Percentiles rank a stretch among this genome's conserved stretches.
Conservation (phyloP, 169 alveolate genomes). For the Eimeria mitis region DNA sequence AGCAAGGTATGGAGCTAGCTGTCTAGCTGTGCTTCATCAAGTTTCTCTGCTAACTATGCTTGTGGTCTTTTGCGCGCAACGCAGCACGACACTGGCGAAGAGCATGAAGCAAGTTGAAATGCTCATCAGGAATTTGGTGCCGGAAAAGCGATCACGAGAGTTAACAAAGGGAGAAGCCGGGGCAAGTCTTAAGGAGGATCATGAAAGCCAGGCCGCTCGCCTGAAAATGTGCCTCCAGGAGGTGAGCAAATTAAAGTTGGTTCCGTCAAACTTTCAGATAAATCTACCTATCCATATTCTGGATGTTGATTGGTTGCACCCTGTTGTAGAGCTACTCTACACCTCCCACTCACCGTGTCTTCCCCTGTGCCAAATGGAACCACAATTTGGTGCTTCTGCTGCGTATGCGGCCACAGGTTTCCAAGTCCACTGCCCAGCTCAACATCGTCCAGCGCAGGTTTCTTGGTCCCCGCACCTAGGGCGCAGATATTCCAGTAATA, state of each 20-base stretch:
- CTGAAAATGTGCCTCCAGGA: constrained; percentile 47
- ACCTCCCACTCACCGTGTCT: neutral
- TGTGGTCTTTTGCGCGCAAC: neutral
- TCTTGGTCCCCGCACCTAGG: constrained; percentile 17
- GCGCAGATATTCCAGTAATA: neutral
- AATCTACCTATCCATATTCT: neutral
- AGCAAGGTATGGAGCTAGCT: neutral
- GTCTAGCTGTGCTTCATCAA: neutral
- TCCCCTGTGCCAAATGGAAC: neutral
- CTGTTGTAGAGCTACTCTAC: neutral
- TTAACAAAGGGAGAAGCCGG: constrained; percentile 1
- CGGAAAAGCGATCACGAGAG: neutral
- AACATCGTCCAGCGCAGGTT: constrained; percentile 48
- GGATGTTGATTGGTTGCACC: neutral
- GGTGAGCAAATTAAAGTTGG: constrained; percentile 5
- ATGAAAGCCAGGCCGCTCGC: constrained; percentile 38
- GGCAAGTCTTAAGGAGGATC: neutral
- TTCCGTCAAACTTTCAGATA: neutral
- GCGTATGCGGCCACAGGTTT: constrained; percentile 1
- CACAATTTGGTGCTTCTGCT: neutral
- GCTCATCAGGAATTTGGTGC: constrained; percentile 37
- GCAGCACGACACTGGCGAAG: constrained; percentile 37
- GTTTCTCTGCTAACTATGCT: neutral
- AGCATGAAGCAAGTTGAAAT: constrained; percentile 64
- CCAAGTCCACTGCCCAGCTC: constrained; percentile 28